phyloP scores from a whole-genome alignment of 768 basidiomycete species.

The Xerocomellus dryophilus region DNA sequence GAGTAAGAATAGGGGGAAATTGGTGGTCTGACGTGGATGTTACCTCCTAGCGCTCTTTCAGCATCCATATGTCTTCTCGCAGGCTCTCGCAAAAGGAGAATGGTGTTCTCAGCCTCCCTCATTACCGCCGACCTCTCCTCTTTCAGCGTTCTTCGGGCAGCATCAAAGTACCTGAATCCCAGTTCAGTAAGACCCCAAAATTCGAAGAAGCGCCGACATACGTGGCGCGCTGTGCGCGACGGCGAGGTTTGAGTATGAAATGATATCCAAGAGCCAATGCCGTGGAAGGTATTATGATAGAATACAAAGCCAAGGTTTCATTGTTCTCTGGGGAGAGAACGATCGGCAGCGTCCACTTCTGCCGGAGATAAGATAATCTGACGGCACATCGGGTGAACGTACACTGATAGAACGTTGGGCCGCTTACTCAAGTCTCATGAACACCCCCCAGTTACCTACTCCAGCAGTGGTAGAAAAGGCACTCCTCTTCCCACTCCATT shows the following conservation, averaged over 20 bases:
- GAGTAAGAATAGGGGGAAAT: slow-evolving; percentile 14
- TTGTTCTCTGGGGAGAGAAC: slow-evolving; percentile 50
- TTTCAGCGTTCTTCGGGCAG: slow-evolving; percentile 57
- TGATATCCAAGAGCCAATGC: slow-evolving; percentile 53
- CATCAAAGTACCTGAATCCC: slow-evolving; percentile 57
- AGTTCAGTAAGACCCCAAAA: slow-evolving; percentile 16
- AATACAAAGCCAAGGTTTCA: slow-evolving; percentile 46
- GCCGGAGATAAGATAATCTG: slow-evolving; percentile 57
- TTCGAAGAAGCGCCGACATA: slow-evolving; percentile 31
- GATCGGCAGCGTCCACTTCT: slow-evolving; percentile 56
- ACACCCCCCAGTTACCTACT: slow-evolving; percentile 45
- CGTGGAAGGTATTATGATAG: slow-evolving; percentile 54
- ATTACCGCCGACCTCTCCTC: slow-evolving; percentile 63
- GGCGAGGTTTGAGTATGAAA: slow-evolving; percentile 54
- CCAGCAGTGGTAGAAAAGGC: slow-evolving; percentile 45
- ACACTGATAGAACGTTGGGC: slow-evolving; percentile 4
- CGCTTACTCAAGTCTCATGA: slow-evolving; percentile 53
- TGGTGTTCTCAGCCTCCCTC: slow-evolving; percentile 61
- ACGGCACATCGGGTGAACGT: slow-evolving; percentile 14
- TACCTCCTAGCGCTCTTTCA: slow-evolving; percentile 70
- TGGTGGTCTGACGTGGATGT: slow-evolving; percentile 13
- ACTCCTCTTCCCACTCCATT: slow-evolving; percentile 47
- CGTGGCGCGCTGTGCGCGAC: slow-evolving; percentile 51
- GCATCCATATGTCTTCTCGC: slow-evolving; percentile 60
- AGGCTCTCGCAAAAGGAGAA: slow-evolving; percentile 60